Conservation (phyloP, 176 grass and related monocot genomes). For the Oryza punctata region DNA sequence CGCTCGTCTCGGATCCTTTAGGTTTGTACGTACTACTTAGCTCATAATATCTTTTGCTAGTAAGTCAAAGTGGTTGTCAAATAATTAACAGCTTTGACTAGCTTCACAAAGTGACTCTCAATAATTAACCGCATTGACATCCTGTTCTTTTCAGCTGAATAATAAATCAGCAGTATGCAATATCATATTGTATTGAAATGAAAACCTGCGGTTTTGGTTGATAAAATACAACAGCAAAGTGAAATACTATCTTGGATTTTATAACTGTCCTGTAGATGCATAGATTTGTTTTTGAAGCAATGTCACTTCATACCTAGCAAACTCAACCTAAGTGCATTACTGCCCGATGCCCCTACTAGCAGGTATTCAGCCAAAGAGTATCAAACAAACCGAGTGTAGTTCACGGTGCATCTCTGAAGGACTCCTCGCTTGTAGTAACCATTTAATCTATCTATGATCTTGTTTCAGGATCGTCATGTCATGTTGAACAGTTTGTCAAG, state of each 20-base stretch:
- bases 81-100: conserved; percentile 7
- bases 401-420: background rate
- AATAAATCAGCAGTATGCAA: background rate
- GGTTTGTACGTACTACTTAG: conserved; percentile 37
- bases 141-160: background rate
- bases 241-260: background rate
- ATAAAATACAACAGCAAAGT: background rate
- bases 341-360: background rate
- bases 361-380: background rate
- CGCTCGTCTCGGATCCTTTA: conserved; percentile 81
- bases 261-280: no score
- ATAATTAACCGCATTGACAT: background rate
- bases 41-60: conserved; percentile 1
- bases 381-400: background rate
- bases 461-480: background rate
- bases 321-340: background rate
- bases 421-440: background rate
- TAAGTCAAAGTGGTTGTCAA: background rate
- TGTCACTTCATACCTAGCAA: background rate
- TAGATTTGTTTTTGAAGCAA: no score
- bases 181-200: background rate
- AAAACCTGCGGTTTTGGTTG: background rate
- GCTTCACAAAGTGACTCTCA: background rate
- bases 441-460: background rate
- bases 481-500: background rate